Base-by-base conservation (phyloP, 2,329 filamentous ascomycete species). In the Colletotrichum sp. region DNA sequence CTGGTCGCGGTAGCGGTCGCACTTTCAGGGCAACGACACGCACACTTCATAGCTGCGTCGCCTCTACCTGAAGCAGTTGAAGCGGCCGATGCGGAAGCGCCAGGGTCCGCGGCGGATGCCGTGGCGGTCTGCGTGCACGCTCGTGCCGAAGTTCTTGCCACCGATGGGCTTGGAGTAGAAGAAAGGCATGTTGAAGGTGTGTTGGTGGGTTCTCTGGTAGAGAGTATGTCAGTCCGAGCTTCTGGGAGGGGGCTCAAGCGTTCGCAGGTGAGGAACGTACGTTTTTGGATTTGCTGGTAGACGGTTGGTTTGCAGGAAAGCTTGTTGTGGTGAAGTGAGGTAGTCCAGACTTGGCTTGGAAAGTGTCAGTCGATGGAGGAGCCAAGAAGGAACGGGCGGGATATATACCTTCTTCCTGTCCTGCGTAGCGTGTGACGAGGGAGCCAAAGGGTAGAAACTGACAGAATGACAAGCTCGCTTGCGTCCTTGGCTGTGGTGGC, bases 31-130 rank as follows among this genome's bases (percentile, higher is more conserved):
- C 30, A 62, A 12, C 32, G 38, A 66, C 71, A 63, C 61, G 30
- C 38, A 71, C 30, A 67, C 52, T 6, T 48, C 48, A 13, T 52
- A 30, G 3, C 28, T 63, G 24, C 36, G 64, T 56, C 64, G 59
- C 24, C 71, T 34, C 76, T 78, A 78, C 59, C 69, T 87, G 84
- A 90, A 90, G 82, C 89, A 90, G 84, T 85, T 88, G 80, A 89
- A 89, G 59, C 83, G 85, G 75, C 87, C 86, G 56, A 89, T 82
- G 65, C 86, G 86, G 79, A 90, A 87, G 58, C 88, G 83, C 87
- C 88, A 90, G 4, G 88, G 87, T 3, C 88, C 89, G 13, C 87
- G 85, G 65, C 84, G 86, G 9, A 89, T 81, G 61, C 88, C 89
- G 76, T 87, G 81, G 13, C 83, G 84, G 79, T 87, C 84, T 24